A percentile compares a stretch with the other conserved stretches of the same genome.
These are phyloP conservation scores for Strobilomyces dryophilus DNA, from an alignment of 768 basidiomycete species.

Conservation along the genomic window DNA sequence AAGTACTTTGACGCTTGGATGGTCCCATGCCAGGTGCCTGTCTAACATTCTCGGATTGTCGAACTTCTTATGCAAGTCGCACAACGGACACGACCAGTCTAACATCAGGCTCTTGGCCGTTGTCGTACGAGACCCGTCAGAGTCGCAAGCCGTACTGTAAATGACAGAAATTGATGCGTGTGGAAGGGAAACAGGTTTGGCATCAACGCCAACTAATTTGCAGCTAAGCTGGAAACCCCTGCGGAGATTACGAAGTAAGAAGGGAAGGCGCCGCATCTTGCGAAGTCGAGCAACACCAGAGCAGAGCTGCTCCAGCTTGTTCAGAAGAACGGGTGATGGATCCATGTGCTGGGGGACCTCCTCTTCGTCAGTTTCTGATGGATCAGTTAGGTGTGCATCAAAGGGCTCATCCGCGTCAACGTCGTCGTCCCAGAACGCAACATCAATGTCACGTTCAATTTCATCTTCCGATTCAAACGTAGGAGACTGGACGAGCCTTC, in stretches of 20 bases:
- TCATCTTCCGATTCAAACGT: conserved; percentile 4
- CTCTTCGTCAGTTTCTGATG: conserved; percentile 14
- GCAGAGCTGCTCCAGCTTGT: conserved; percentile 32
- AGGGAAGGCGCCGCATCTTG: conserved; percentile 44
- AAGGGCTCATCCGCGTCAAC: background rate
- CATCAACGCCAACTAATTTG: conserved; percentile 32
- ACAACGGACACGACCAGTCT: conserved; percentile 53
- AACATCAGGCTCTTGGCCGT: conserved; percentile 25
- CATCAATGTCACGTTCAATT: background rate
- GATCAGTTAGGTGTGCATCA: background rate
- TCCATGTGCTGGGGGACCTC: conserved; percentile 1
- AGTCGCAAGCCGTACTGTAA: conserved; percentile 11
- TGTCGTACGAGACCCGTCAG: conserved; percentile 7
- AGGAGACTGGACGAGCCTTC: conserved; percentile 4
- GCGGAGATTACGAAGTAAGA: conserved; percentile 50
- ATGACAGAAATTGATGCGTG: conserved; percentile 21
- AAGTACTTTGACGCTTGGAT: conserved; percentile 34
- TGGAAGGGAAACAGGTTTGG: conserved; percentile 19
- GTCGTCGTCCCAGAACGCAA: conserved; percentile 3
- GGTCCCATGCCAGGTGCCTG: conserved; percentile 49
- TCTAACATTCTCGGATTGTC: conserved; percentile 39
- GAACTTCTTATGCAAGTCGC: conserved; percentile 43
- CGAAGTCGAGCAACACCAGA: conserved; percentile 36
- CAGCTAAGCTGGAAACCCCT: conserved; percentile 47
- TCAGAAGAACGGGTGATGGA: conserved; percentile 34